phyloP scores from a whole-genome alignment of 108 stramenopile genomes.

The Cylindrotheca closterium region DNA sequence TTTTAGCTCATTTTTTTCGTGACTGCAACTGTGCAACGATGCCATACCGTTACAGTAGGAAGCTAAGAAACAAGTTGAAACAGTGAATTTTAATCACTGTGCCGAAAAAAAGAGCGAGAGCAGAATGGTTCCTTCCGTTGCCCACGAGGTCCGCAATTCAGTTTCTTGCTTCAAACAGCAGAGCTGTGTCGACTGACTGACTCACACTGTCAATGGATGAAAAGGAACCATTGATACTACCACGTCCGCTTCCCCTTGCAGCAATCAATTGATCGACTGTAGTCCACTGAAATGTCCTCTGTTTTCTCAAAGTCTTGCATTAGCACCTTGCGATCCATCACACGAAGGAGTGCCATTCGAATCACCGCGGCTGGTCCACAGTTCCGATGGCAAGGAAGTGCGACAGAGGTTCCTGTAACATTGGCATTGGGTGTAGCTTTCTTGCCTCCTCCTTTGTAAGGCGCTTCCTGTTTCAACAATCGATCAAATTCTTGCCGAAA shows the following conservation, averaged over 20 bases:
- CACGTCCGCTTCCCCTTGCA: not conserved
- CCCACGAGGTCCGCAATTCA: too few relatives aligned
- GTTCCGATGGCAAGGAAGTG: conserved; percentile 28
- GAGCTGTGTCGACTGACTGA: too few relatives aligned
- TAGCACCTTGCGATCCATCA: conserved; percentile 22
- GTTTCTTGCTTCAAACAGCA: too few relatives aligned
- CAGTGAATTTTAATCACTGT: too few relatives aligned
- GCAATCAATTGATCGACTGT: conserved; percentile 1
- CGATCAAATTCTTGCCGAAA: conserved; percentile 38
- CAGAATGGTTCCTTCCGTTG: too few relatives aligned
- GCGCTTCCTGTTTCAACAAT: not conserved
- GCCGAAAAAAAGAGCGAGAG: too few relatives aligned
- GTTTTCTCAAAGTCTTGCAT: conserved; percentile 36
- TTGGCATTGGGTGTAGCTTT: too few relatives aligned
- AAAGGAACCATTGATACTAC: not conserved
- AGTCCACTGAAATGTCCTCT: conserved; percentile 8
- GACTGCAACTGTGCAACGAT: too few relatives aligned
- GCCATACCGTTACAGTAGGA: too few relatives aligned
- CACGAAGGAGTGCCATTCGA: conserved; percentile 37
- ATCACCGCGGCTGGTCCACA: conserved; percentile 67
- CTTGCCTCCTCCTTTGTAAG: not conserved
- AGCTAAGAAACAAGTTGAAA: too few relatives aligned
- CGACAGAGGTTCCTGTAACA: conserved; percentile 35
- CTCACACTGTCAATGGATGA: too few relatives aligned
- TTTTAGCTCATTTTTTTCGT: too few relatives aligned